A percentile compares a stretch with the other conserved stretches of the same genome.
Conservation (phyloP, 2,329 filamentous ascomycete genomes). For the Knufia fluminis region DNA sequence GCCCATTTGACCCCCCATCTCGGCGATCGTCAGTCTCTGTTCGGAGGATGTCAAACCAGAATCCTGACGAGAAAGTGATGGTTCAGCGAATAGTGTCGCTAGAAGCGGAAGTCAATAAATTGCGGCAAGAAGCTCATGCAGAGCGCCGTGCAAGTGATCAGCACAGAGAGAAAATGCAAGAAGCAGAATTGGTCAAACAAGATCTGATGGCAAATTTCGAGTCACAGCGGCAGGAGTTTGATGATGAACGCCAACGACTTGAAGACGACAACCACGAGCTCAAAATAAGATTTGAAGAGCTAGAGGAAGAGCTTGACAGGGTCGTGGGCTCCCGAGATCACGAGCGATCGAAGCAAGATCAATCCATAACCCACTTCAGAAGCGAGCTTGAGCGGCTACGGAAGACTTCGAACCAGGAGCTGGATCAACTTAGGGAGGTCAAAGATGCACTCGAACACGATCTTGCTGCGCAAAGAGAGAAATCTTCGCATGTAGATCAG, state of each 20-base stretch:
- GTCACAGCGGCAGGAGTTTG: slow-evolving; percentile 78
- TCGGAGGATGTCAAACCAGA: slow-evolving; percentile 52
- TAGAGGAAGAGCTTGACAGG: slow-evolving; percentile 84
- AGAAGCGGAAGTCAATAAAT: slow-evolving; percentile 63
- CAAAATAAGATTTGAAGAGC: slow-evolving; percentile 71
- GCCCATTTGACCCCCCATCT: slow-evolving; percentile 6
- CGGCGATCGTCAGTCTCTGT: slow-evolving; percentile 25
- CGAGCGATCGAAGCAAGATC: slow-evolving; percentile 62
- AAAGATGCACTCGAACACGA: slow-evolving; percentile 56
- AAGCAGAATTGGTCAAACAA: slow-evolving; percentile 83
- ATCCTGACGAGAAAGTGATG: slow-evolving; percentile 51
- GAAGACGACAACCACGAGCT: slow-evolving; percentile 70
- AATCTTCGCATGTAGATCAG: slow-evolving; percentile 49
- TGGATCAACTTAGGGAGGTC: slow-evolving; percentile 27
- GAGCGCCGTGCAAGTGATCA: slow-evolving; percentile 50
- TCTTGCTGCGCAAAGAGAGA: slow-evolving; percentile 49
- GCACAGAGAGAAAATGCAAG: slow-evolving; percentile 54
- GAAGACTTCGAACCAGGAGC: slow-evolving; percentile 34
- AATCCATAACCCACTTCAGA: slow-evolving; percentile 58
- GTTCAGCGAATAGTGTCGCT: slow-evolving; percentile 56
- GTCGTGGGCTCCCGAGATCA: slow-evolving; percentile 75
- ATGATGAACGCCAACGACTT: slow-evolving; percentile 71
- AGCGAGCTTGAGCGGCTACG: slow-evolving; percentile 52
- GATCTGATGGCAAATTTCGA: slow-evolving; percentile 94
- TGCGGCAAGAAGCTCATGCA: slow-evolving; percentile 62